Evolutionary conservation across 768 basidiomycete species (phyloP).

Genomic region (Galerina marginata): DNA sequence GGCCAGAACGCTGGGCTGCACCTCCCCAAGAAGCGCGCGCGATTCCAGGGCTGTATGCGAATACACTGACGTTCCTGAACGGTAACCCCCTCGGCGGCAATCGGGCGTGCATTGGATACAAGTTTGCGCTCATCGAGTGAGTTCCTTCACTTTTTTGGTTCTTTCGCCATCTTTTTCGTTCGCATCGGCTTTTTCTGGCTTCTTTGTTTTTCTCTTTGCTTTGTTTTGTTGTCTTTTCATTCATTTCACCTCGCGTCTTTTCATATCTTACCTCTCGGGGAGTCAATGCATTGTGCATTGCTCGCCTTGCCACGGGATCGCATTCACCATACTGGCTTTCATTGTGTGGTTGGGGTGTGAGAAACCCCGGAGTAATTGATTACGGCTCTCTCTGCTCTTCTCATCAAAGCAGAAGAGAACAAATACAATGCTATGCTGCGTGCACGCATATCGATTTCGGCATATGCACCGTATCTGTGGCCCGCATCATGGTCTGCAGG

Average conservation of each 20-base stretch:
- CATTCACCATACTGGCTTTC: slow-evolving; percentile 12
- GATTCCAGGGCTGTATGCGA: slow-evolving; percentile 52
- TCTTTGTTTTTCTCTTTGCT: neutral
- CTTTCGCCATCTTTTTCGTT: slow-evolving; percentile 8
- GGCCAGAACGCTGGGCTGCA: slow-evolving; percentile 67
- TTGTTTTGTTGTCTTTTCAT: neutral
- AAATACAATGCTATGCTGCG: neutral
- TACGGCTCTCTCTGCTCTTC: slow-evolving; percentile 9
- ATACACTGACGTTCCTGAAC: slow-evolving; percentile 61
- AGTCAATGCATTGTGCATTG: slow-evolving; percentile 4
- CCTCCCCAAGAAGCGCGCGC: slow-evolving; percentile 41
- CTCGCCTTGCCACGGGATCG: slow-evolving; percentile 4
- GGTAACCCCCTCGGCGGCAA: slow-evolving; percentile 55
- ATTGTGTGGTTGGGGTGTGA: slow-evolving; percentile 16
- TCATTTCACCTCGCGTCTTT: neutral
- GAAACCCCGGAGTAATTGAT: slow-evolving; percentile 13
- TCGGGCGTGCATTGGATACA: slow-evolving; percentile 66
- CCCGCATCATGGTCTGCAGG: neutral
- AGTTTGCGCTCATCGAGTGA: slow-evolving; percentile 65
- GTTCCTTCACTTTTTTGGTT: slow-evolving; percentile 32
- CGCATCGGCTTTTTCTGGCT: neutral
- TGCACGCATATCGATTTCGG: slow-evolving; percentile 1
- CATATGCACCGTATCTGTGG: slow-evolving; percentile 2
- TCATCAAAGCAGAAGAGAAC: slow-evolving; percentile 10
- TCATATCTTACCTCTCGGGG: slow-evolving; percentile 1